Percentiles rank a stretch among this genome's conserved stretches.
Conservation (phyloP, 192 early-diverging fungal genomes). For the Podila minutissima region DNA sequence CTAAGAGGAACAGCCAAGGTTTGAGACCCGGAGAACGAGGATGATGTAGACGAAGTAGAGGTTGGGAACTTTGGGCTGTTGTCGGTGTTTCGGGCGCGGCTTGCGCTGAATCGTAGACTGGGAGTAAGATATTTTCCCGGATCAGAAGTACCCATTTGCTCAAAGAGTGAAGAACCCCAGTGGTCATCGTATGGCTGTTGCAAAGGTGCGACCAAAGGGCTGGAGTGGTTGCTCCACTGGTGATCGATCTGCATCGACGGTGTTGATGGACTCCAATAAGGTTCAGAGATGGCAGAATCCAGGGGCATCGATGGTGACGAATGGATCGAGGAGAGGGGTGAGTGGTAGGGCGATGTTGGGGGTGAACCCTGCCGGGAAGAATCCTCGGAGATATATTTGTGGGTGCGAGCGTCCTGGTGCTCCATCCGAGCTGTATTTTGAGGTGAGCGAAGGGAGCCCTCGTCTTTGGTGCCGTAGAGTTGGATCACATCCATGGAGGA, state of each 20-base stretch:
- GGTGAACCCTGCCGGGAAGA: not conserved
- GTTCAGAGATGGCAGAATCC: conserved; percentile 6
- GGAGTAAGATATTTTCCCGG: not conserved
- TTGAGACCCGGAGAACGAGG: not conserved
- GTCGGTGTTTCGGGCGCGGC: not conserved
- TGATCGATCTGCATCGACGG: conserved; percentile 18
- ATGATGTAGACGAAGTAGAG: not conserved
- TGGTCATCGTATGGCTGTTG: conserved; percentile 2
- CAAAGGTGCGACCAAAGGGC: conserved; percentile 7
- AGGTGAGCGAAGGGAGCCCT: no score
- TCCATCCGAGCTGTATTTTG: no score
- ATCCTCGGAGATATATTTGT: not conserved
- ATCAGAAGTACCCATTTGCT: conserved; percentile 14
- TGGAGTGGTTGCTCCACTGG: conserved; percentile 27
- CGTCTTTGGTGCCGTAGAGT: not conserved
- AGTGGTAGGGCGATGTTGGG: not conserved
- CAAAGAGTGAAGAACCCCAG: conserved; percentile 32
- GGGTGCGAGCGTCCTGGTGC: no score
- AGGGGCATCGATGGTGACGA: conserved; percentile 11
- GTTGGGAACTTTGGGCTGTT: not conserved
- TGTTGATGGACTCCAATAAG: conserved; percentile 40
- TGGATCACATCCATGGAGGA: not conserved
- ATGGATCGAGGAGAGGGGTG: conserved; percentile 9
- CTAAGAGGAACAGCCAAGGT: no score
- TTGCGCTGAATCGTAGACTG: conserved; percentile 2